phyloP scores from a whole-genome alignment of 2,329 filamentous ascomycete genomes.

The Fusarium goolgardi region DNA sequence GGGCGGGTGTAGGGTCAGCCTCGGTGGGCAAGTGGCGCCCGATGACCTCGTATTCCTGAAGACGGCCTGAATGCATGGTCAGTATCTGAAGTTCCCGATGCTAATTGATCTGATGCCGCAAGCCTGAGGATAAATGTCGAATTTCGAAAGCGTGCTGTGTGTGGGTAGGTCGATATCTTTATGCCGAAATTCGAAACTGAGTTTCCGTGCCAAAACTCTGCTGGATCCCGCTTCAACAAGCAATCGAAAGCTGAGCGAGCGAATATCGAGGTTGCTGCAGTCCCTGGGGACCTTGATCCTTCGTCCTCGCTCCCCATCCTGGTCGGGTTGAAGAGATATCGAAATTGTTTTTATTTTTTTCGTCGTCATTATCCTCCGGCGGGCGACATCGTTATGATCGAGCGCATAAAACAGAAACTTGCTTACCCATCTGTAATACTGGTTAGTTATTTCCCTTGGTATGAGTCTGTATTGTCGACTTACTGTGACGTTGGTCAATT shows the following conservation, averaged over 20 bases:
- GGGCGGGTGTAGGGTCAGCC: constrained; percentile 94
- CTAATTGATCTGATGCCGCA: constrained; percentile 24
- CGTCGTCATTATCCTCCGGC: constrained; percentile 40
- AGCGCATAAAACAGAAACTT: constrained; percentile 42
- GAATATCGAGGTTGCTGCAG: background rate
- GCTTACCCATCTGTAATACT: constrained; percentile 70
- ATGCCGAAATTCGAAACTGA: constrained; percentile 28
- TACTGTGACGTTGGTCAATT: constrained; percentile 63
- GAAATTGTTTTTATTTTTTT: constrained; percentile 32
- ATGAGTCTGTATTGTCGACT: constrained; percentile 54
- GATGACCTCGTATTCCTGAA: constrained; percentile 99
- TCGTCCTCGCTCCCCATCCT: constrained; percentile 7
- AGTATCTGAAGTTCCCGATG: constrained; percentile 45
- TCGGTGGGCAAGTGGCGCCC: constrained; percentile 99
- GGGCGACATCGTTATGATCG: constrained; percentile 43
- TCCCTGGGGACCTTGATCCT: constrained; percentile 8
- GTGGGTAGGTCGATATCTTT: constrained; percentile 5
- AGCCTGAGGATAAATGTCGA: constrained; percentile 18
- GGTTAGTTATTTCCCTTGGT: constrained; percentile 53
- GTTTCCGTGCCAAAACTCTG: constrained; percentile 7
- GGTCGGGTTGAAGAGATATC: constrained; percentile 27
- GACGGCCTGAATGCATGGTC: constrained; percentile 78
- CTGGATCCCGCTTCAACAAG: background rate
- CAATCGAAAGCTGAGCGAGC: background rate
- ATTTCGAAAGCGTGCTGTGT: constrained; percentile 15